These are phyloP conservation scores for Suhomyces atakaporum DNA, from an alignment of 1,139 yeast genomes.

Conservation along the genomic window DNA sequence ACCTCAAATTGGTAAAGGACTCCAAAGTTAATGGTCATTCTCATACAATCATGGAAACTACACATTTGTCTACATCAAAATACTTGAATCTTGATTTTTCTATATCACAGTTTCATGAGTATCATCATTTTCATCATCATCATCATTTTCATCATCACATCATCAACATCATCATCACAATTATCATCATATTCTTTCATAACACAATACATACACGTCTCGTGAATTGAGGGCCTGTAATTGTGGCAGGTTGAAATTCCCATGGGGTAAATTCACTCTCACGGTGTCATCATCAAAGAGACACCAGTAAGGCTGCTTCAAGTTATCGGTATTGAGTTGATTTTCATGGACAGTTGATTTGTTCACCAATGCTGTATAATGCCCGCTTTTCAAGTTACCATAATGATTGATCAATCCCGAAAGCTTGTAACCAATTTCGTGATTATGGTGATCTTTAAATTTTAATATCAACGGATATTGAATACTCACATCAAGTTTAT, in stretches of 20 bases:
- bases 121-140: not conserved
- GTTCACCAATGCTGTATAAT: slow-evolving; percentile 67
- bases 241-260: slow-evolving; percentile 37
- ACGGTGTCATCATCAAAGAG: slow-evolving; percentile 72
- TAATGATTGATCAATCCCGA: slow-evolving; percentile 68
- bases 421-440: slow-evolving; percentile 50
- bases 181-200: slow-evolving; percentile 44
- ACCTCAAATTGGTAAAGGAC: not conserved
- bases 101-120: too few relatives aligned
- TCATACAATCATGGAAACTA: too few relatives aligned
- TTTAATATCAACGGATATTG: slow-evolving; percentile 53
- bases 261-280: slow-evolving; percentile 49
- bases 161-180: not conserved
- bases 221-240: slow-evolving; percentile 47
- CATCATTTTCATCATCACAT: not conserved
- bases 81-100: too few relatives aligned
- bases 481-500: slow-evolving; percentile 55
- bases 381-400: slow-evolving; percentile 73
- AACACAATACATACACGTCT: slow-evolving; percentile 75
- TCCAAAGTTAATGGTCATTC: too few relatives aligned
- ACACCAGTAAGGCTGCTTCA: slow-evolving; percentile 53
- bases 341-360: slow-evolving; percentile 39
- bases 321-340: slow-evolving; percentile 22
- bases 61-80: too few relatives aligned
- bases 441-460: slow-evolving; percentile 47